Evolutionary conservation across 2,329 filamentous ascomycete species (phyloP), one percentile per base, ranked within the genome.

Genomic region (Aspergillus sp.): DNA sequence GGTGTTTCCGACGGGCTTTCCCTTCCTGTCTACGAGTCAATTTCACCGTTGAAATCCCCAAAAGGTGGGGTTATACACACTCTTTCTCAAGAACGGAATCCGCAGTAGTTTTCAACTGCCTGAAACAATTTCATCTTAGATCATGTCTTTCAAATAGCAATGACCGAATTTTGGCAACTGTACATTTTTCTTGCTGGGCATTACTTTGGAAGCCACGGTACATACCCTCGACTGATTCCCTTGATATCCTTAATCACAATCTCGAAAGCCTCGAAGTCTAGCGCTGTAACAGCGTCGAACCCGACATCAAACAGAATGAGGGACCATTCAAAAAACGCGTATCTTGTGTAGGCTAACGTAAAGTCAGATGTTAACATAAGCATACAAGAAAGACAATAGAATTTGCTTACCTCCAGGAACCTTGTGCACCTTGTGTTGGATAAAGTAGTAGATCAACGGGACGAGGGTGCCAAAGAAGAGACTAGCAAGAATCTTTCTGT

Each of bases 261-360:
- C 75, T 98, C 93, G 71, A 98, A 90, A 54, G 88, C 86, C 62
- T 87, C 83, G 79, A 98, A 99, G 79, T 99, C 95, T 68, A 96
- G 80, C 57, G 91, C 89, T 11, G 95, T 98, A 59, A 98, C 89
- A 52, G 95, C 91, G 79, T 99, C 95, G 77, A 99, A 99, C 30
- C 85, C 93, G 57, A 99, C 92, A 75, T 99, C 95, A 73, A 96
- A 91, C 65, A 99, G 80, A 70, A 99, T 92, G 61, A 99, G 82
- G 20, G 92, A 82, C 95, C 95, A 99, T 76, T 99, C 95, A 76
- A 98, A 97, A 78, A 99, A 97, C 62, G 95, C 89, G 75, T 99
- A 99, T 52, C 83, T 96, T 1, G 95, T 99, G 77, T 99, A 99
- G 33, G 95, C 95, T 98, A 57, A 11, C 33, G 49, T 12, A n/a